Base-by-base conservation (phyloP, 257 asterid species). In the Petrea volubilis region DNA sequence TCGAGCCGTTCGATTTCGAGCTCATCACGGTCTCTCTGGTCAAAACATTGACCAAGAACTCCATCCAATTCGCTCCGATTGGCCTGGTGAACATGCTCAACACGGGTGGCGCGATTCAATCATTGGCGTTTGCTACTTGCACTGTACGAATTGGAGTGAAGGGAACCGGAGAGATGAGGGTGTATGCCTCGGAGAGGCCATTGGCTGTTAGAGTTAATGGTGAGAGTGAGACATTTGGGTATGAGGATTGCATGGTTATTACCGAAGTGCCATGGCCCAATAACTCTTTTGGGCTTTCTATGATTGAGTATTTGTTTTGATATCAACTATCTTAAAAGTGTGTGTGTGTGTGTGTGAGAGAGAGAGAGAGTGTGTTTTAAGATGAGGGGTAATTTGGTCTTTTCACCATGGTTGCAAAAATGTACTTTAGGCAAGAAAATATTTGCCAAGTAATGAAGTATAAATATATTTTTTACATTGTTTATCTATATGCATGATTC, bases 151-250 rank as follows among this genome's bases (percentile, higher is more conserved):
- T 90, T 29, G 92, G 78, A 52, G 86, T 90, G 53, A 90, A 79
- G 53, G 97, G 97, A 41, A 64, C 68, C 7, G 98, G 98, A 20
- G 96, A 87, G 68, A 83, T 90, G 96, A 83, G 84, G 81, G 82
- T 63, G 17, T 90, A 28, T 72, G 90, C 97, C 55, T 86, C 96
- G 1, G 73, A 75, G 64, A 87, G 68, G 15, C 96, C 98, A 8
- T 51, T 33, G 59, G 73, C 67, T 12, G 84, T 91, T 62, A 82
- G 62, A 5, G 70, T 88, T 49, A 87, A 84, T 62, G 90, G 92
- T 4, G 65, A 7, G 6, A 74, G 61, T 38, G 90, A 74, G 44
- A 40, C 75, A 2, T 88, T 87, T 36, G 78, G 7, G 65, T 93
- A 87, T 18, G 86, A 76, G 71, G 86, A 68, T 21, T 56, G 27